These are phyloP conservation scores for Periconia macrospinosa DNA, from an alignment of 2,329 filamentous ascomycete species.

Conservation along the genomic window DNA sequence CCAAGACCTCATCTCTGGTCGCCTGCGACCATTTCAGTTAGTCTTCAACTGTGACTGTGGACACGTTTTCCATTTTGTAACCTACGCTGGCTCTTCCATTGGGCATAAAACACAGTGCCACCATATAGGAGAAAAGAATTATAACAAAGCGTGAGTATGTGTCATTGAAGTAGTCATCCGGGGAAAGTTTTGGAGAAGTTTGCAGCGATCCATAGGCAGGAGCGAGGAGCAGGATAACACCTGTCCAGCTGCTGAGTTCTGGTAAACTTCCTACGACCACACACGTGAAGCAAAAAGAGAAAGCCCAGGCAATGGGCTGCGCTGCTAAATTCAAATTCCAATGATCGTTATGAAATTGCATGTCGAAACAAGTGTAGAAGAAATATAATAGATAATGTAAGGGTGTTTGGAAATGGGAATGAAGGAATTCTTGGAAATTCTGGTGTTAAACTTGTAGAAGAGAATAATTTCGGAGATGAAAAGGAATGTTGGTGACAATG, in stretches of 20 bases:
- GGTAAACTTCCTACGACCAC: slow-evolving; percentile 1
- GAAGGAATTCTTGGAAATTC: background rate
- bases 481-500: too few relatives aligned
- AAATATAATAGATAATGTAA: background rate
- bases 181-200: slow-evolving; percentile 3
- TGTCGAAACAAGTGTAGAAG: background rate
- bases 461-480: background rate
- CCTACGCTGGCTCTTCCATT: background rate
- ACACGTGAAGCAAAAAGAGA: slow-evolving; percentile 5
- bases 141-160: slow-evolving; percentile 5
- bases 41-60: background rate
- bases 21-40: background rate
- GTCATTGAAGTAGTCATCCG: slow-evolving; percentile 2
- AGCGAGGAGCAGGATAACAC: slow-evolving; percentile 3
- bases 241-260: slow-evolving; percentile 5
- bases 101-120: slow-evolving; percentile 5
- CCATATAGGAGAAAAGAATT: slow-evolving; percentile 7
- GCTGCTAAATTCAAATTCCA: background rate
- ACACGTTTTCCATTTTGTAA: background rate
- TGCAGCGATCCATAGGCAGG: slow-evolving; percentile 5
- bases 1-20: background rate
- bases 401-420: background rate
- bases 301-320: slow-evolving; percentile 4
- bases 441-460: background rate
- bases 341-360: background rate